These are phyloP conservation scores for Delphinella strobiligena DNA, from an alignment of 2,329 filamentous ascomycete species.

Conservation along the genomic window DNA sequence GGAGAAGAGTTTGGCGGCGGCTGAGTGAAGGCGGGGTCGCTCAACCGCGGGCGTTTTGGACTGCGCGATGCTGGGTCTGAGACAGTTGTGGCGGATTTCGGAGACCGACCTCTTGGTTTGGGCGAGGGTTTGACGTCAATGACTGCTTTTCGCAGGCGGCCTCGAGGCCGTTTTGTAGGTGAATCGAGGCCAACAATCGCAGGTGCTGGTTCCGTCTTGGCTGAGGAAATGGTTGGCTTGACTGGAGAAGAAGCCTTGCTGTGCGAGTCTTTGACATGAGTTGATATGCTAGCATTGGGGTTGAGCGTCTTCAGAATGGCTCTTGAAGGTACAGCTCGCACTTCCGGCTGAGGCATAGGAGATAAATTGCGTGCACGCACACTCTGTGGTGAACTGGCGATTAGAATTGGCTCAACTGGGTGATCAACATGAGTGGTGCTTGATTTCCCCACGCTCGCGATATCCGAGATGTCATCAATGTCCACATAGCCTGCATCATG, in stretches of 20 bases:
- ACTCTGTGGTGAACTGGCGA: too few species aligned
- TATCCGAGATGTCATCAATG: constrained; percentile 5
- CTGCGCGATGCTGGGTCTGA: background rate
- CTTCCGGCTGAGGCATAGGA: constrained; percentile 5
- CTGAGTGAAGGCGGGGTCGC: background rate
- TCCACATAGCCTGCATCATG: constrained; percentile 11
- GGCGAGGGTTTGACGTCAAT: constrained; percentile 2
- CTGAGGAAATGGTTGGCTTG: background rate
- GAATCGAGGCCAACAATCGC: background rate
- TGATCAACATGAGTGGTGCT: background rate
- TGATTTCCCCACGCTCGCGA: background rate
- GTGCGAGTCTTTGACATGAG: background rate
- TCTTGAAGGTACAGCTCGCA: background rate
- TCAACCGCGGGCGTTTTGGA: background rate
- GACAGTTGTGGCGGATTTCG: constrained; percentile 5
- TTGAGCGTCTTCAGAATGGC: constrained; percentile 2
- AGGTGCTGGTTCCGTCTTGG: background rate
- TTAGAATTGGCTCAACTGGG: constrained; percentile 2
- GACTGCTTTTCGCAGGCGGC: constrained; percentile 14
- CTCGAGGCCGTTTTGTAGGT: constrained; percentile 10
- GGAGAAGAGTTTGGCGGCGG: constrained; percentile 2
- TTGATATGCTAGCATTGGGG: constrained; percentile 2
- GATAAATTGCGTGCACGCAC: constrained; percentile 3
- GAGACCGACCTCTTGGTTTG: constrained; percentile 10
- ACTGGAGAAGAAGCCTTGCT: background rate